A percentile compares a stretch with the other conserved stretches of the same genome.
phyloP scores from a whole-genome alignment of 257 asterid genomes.

The Marsdenia floribunda region DNA sequence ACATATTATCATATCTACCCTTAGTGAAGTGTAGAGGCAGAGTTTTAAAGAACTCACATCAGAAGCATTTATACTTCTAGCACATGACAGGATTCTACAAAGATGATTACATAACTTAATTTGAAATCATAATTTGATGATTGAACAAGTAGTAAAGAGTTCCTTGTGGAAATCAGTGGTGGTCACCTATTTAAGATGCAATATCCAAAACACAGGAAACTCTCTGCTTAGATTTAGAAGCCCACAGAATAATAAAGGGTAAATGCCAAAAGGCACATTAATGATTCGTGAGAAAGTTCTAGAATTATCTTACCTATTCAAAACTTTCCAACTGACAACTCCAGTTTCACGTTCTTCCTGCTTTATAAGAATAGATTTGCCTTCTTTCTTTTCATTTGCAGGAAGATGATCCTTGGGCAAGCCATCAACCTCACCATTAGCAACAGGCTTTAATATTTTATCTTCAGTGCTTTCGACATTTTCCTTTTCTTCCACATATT shows the following conservation, averaged over 20 bases:
- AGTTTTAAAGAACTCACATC: not conserved
- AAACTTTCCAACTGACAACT: slow-evolving; percentile 80
- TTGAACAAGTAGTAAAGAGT: not conserved
- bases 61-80: not conserved
- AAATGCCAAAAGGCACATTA: not conserved
- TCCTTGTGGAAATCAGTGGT: not conserved
- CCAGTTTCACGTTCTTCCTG: slow-evolving; percentile 99
- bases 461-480: slow-evolving; percentile 28
- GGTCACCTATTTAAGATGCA: not conserved
- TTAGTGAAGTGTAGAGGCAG: not conserved
- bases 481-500: slow-evolving; percentile 63
- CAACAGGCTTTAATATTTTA: slow-evolving; percentile 34
- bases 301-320: slow-evolving; percentile 51
- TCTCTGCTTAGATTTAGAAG: not conserved
- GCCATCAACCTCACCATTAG: slow-evolving; percentile 46
- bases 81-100: not conserved
- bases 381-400: slow-evolving; percentile 48
- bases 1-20: not conserved
- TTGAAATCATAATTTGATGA: not conserved
- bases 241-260: slow-evolving; percentile 3
- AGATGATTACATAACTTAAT: not conserved
- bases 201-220: not conserved
- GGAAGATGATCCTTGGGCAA: slow-evolving; percentile 40
- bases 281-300: not conserved
- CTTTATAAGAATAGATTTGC: slow-evolving; percentile 83